Conservation (phyloP, 2,329 filamentous ascomycete species). For the Aspergillus sp. region DNA sequence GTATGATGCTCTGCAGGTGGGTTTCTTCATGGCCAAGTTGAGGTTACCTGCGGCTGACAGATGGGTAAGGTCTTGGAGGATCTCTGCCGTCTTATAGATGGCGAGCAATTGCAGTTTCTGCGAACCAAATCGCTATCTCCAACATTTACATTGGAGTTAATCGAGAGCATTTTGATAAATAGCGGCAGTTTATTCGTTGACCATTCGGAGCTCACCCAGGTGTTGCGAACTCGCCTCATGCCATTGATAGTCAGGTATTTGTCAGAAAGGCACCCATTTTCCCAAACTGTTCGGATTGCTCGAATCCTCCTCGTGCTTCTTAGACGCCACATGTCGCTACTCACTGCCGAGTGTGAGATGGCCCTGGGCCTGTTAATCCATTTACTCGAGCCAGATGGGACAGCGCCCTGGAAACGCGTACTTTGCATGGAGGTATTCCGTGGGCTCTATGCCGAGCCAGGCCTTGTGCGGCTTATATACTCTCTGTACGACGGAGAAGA, state of each 20-base stretch:
- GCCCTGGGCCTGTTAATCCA: constrained; percentile 73
- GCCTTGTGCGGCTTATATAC: constrained; percentile 70
- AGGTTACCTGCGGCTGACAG: constrained; percentile 5
- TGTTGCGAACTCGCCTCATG: constrained; percentile 69
- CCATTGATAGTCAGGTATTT: constrained; percentile 71
- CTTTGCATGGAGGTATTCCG: constrained; percentile 87
- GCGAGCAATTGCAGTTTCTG: constrained; percentile 72
- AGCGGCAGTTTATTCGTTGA: constrained; percentile 69
- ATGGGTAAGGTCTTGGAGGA: constrained; percentile 66
- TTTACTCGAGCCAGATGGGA: constrained; percentile 73
- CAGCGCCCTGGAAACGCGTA: constrained; percentile 73
- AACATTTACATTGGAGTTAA: constrained; percentile 79
- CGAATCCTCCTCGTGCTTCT: constrained; percentile 76
- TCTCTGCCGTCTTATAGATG: constrained; percentile 77
- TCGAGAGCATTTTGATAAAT: constrained; percentile 81
- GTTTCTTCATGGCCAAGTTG: constrained; percentile 6
- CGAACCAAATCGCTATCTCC: constrained; percentile 68
- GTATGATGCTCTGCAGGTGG: constrained; percentile 70
- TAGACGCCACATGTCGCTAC: constrained; percentile 63
- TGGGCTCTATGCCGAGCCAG: constrained; percentile 72
- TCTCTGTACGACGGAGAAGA: constrained; percentile 65
- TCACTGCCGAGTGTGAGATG: constrained; percentile 73
- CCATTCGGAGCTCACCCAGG: constrained; percentile 71
- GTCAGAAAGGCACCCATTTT: constrained; percentile 68
- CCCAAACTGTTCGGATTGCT: constrained; percentile 70